These are phyloP conservation scores for Trapa bicornis DNA, from an alignment of 345 rosid species.

Conservation along the genomic window DNA sequence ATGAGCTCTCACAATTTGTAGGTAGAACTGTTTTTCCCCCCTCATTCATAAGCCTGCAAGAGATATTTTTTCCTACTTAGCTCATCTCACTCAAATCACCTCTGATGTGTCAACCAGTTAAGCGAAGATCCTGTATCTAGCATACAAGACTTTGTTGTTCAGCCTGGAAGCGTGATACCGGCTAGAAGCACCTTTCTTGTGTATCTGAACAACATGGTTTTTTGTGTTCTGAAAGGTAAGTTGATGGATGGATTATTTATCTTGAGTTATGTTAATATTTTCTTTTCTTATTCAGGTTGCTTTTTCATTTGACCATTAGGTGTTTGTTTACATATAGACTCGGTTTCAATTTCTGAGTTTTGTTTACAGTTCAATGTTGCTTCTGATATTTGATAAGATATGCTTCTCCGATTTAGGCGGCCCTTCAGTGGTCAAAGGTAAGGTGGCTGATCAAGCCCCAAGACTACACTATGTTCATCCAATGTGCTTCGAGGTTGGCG, in stretches of 20 bases:
- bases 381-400: neutral
- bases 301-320: neutral
- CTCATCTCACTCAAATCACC: neutral
- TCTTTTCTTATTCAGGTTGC: neutral
- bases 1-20: neutral
- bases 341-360: neutral
- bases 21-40: neutral
- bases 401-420: conserved; percentile 34
- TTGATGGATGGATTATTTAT: neutral
- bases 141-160: conserved; percentile 50
- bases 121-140: conserved; percentile 55
- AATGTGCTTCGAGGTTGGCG: conserved; percentile 83
- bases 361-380: neutral
- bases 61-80: neutral
- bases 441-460: conserved; percentile 42
- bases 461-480: conserved; percentile 84
- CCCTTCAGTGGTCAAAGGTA: conserved; percentile 43
- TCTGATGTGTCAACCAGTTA: conserved; percentile 32
- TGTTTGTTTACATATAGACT: neutral
- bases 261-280: neutral
- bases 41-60: conserved; percentile 4
- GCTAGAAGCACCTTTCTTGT: conserved; percentile 64
- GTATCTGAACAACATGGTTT: conserved; percentile 53
- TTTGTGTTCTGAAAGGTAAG: conserved; percentile 53
- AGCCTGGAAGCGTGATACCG: conserved; percentile 60